These are phyloP conservation scores for Zymoseptoria pseudotritici DNA, from an alignment of 2,329 filamentous ascomycete genomes.

Conservation along the genomic window DNA sequence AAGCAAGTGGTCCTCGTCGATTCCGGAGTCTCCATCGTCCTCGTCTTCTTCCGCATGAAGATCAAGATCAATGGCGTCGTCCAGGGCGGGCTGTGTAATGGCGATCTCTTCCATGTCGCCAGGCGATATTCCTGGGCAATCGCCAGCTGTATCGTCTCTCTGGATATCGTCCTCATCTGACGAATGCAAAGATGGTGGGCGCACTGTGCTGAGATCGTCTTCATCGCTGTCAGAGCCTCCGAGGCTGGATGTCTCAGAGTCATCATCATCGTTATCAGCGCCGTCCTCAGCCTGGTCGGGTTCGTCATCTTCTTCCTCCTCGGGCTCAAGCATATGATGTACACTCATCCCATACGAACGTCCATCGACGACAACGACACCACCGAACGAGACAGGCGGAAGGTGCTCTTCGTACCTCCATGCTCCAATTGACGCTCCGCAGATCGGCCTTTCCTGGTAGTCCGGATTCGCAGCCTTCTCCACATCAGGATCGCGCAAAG, in stretches of 20 bases:
- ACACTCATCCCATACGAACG: slow-evolving; percentile 90
- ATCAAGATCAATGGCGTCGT: slow-evolving; percentile 59
- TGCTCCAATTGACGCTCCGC: slow-evolving; percentile 87
- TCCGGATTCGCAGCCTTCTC: slow-evolving; percentile 55
- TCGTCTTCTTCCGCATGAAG: slow-evolving; percentile 78
- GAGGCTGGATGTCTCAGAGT: slow-evolving; percentile 27
- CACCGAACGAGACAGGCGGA: slow-evolving; percentile 84
- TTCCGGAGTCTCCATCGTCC: slow-evolving; percentile 61
- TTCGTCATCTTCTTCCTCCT: slow-evolving; percentile 47
- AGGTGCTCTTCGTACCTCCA: slow-evolving; percentile 79
- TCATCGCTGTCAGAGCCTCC: slow-evolving; percentile 45
- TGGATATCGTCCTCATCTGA: slow-evolving; percentile 16
- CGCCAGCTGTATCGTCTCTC: slow-evolving; percentile 39
- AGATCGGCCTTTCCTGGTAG: slow-evolving; percentile 70
- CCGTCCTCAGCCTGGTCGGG: slow-evolving; percentile 35
- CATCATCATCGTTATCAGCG: slow-evolving; percentile 31
- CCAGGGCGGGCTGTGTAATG: slow-evolving; percentile 85
- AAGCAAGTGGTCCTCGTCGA: slow-evolving; percentile 72
- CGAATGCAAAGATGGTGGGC: slow-evolving; percentile 22
- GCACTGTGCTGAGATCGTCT: slow-evolving; percentile 40
- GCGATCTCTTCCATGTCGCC: slow-evolving; percentile 70
- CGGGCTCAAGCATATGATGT: slow-evolving; percentile 81
- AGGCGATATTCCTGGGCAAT: slow-evolving; percentile 69
- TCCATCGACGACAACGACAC: slow-evolving; percentile 75
- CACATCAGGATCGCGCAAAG: slow-evolving; percentile 15